phyloP scores from a whole-genome alignment of 139 green algal species.

The Deuterostichococcus epilithicus region DNA sequence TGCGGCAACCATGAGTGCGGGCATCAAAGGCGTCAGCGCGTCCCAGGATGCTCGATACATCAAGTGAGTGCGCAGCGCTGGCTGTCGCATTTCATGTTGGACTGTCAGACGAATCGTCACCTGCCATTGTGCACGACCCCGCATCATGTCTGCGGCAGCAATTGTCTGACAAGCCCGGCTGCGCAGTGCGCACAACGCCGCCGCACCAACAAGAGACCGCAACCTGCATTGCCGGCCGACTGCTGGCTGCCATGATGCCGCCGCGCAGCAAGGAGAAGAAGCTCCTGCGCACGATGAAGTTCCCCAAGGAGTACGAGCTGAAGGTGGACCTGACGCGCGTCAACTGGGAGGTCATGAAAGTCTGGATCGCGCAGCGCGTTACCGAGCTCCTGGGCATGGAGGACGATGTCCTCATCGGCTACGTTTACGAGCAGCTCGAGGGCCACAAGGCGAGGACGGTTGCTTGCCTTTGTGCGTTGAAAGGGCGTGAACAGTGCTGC shows the following conservation, averaged over 20 bases:
- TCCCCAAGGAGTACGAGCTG: slow-evolving; percentile 69
- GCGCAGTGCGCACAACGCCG: no score
- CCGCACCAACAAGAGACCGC: no score
- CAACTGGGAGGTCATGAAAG: slow-evolving; percentile 87
- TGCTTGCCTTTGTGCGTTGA: not conserved
- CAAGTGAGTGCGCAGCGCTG: slow-evolving; percentile 41
- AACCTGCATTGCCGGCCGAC: no score
- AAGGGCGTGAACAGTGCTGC: not conserved
- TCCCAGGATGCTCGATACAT: slow-evolving; percentile 67
- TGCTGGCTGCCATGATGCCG: no score
- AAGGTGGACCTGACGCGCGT: slow-evolving; percentile 79
- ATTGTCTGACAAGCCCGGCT: no score
- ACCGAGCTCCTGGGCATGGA: slow-evolving; percentile 92
- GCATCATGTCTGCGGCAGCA: no score
- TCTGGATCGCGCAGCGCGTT: slow-evolving; percentile 88
- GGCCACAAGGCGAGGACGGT: slow-evolving; percentile 44
- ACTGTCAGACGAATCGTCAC: no score
- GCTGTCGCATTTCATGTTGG: no score
- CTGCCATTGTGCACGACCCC: no score
- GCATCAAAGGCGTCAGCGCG: slow-evolving; percentile 51
- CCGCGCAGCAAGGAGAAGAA: slow-evolving; percentile 66
- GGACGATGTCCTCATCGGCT: slow-evolving; percentile 92
- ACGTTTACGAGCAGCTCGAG: slow-evolving; percentile 89
- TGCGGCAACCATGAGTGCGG: not conserved
- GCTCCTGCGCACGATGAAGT: slow-evolving; percentile 69